Conservation (phyloP, 768 basidiomycete genomes). For the Podaxis mareebaensis region DNA sequence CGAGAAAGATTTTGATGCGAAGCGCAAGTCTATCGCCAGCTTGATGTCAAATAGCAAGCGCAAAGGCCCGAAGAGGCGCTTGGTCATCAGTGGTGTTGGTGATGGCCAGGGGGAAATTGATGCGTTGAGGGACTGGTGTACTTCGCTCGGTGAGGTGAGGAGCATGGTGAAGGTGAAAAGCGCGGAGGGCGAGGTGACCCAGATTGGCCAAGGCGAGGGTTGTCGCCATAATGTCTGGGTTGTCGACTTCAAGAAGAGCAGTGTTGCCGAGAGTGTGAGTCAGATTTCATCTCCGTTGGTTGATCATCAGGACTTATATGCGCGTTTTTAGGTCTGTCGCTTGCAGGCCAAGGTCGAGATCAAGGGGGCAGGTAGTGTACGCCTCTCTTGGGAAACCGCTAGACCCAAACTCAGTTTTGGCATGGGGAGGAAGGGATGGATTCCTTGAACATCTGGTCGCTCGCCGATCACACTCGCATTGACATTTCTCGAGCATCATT, state of each 20-base stretch:
- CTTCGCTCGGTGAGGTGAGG: conserved; percentile 36
- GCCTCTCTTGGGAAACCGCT: conserved; percentile 33
- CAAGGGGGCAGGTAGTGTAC: conserved; percentile 40
- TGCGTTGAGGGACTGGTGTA: conserved; percentile 36
- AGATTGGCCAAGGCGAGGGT: conserved; percentile 5
- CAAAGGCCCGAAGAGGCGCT: conserved; percentile 26
- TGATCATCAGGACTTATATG: not conserved
- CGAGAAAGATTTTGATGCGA: conserved; percentile 1
- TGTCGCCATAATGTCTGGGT: conserved; percentile 9
- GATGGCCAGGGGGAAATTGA: conserved; percentile 26
- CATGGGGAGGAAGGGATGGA: conserved; percentile 11
- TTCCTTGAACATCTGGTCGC: conserved; percentile 2
- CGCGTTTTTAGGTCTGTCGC: conserved; percentile 34
- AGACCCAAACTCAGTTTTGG: conserved; percentile 18
- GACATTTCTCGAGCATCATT: not conserved
- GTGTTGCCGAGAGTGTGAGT: conserved; percentile 40
- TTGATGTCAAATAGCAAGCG: conserved; percentile 19
- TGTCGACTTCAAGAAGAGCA: conserved; percentile 38
- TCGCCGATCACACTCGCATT: conserved; percentile 2
- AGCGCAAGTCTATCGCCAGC: conserved; percentile 10
- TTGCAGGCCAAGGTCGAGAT: conserved; percentile 39
- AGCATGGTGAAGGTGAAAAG: conserved; percentile 24
- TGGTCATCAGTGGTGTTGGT: conserved; percentile 35
- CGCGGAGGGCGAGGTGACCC: not conserved
- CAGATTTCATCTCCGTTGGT: not conserved